Evolutionary conservation across 108 stramenopile species (phyloP), one percentile per base, ranked within the genome.

Genomic region (Fragilaria radians): DNA sequence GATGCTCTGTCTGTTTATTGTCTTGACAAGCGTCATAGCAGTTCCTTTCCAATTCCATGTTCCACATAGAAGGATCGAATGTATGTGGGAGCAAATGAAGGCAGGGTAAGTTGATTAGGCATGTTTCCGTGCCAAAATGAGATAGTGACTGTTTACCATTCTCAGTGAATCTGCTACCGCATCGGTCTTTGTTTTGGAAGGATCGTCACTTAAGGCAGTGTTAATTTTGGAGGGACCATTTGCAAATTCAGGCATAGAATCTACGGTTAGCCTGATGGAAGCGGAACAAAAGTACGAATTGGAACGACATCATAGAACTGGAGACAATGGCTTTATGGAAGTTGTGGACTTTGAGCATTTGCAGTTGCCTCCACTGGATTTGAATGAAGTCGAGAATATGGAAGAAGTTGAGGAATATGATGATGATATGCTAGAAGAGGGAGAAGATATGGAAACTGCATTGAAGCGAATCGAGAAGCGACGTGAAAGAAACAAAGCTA

Each of bases 321-420:
- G 14, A 27, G 29, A 11, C 11, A 22, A 1, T n/a, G 58, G 48
- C 23, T 59, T 49, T 24, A 57, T 25, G 18, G 70, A 70, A 45
- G 53, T 71, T 25, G 62, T 86, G 19, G 81, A 86, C 71, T 84
- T 86, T 70, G 85, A 85, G 48, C 73, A 84, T 57, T 58, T 76
- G 28, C 67, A 65, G 1, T 42, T 42, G 14, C 36, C 36, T 11
- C 11, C 7, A 14, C 28, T 49, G 24, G 69, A 63, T 29, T 59
- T 55, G 4, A 49, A 31, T 25, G 65, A 63, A 14, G 68, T 73
- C 17, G 71, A 71, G 31, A 61, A 70, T 32, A 66, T 67, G 5
- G 29, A 52, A 22, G 55, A 51, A 0, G 66, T 70, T 0, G 48
- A 42, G 1, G 64, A 66, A n/a, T 56, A 69, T 24, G 73, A 71